Evolutionary conservation across 2,329 filamentous ascomycete species (phyloP), one percentile per base, ranked within the genome.

Genomic region (Hypoxylon sp.): DNA sequence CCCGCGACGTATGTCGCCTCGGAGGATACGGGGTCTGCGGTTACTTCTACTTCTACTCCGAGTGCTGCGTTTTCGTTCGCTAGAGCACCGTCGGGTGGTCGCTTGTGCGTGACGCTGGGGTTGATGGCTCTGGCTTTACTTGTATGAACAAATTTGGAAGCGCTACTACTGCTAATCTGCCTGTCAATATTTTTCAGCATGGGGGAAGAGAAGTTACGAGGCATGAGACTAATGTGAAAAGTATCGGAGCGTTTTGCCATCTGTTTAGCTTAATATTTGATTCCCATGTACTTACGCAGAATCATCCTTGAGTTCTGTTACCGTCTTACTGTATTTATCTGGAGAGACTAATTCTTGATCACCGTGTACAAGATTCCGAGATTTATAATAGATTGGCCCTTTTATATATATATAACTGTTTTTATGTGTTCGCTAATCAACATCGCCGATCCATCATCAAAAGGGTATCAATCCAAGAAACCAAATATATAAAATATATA

Each of bases 1-100:
- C 40, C 44, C 4, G 53, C 45, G 4, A 53, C 49, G 5, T 57
- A 57, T 15, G 36, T 49, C 20, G 53, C 41, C 17, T 12, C 15
- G 20, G 25, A 37, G 6, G 20, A 19, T 11, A n/a, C 44, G 7
- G 15, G 12, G 5, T 48, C 50, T 3, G 23, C 20, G 5, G 9
- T 27, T 9, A 25, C 27, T 7, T 9, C 36, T 5, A 31, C 50
- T n/a, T n/a, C 30, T 7, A 11, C 42, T 32, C 9, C 21, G 9
- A 42, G 32, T n/a, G 32, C 27, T 35, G 47, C 21, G 1, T 25
- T 11, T 12, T 32, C 35, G 27, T 7, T 13, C 4, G 7, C 15
- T 17, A 37, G 38, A 20, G 5, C 15, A 15, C 25, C 7, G 11
- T 3, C 23, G 19, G 7, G 12, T 11, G 21, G 29, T 12, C 12